phyloP scores from a whole-genome alignment of 2,329 filamentous ascomycete genomes.

The Endoconidiophora laricicola region DNA sequence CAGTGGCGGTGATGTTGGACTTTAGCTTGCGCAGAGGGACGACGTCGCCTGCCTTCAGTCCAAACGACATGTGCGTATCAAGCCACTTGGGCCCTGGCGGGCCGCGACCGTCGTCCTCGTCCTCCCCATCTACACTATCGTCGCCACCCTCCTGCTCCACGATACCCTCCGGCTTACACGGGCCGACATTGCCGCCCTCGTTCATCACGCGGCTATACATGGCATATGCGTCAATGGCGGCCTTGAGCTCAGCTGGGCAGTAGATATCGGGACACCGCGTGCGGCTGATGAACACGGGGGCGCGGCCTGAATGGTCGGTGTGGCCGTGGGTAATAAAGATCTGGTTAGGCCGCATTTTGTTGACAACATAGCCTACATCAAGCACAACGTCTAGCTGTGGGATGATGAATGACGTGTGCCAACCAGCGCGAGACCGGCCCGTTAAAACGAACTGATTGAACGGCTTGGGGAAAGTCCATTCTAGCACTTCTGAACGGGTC shows the following conservation, averaged over 20 bases:
- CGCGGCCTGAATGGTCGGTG: constrained; percentile 28
- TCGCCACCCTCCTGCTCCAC: background rate
- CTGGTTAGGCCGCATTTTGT: constrained; percentile 29
- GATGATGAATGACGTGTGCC: constrained; percentile 35
- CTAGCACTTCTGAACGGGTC: constrained; percentile 26
- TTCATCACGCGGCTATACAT: constrained; percentile 27
- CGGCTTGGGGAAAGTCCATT: constrained; percentile 29
- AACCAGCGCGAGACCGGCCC: constrained; percentile 31
- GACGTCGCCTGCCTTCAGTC: constrained; percentile 21
- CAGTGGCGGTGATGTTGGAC: constrained; percentile 23
- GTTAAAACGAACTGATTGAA: constrained; percentile 27
- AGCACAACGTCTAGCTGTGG: constrained; percentile 33
- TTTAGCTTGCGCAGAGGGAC: constrained; percentile 22
- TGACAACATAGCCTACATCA: constrained; percentile 30
- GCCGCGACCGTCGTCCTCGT: constrained; percentile 12
- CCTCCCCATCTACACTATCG: constrained; percentile 13
- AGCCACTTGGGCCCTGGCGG: constrained; percentile 16
- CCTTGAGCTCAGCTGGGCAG: constrained; percentile 26
- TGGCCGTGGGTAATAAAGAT: constrained; percentile 35
- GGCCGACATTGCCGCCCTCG: constrained; percentile 22
- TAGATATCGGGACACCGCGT: constrained; percentile 30
- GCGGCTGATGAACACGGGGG: constrained; percentile 27
- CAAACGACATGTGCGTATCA: constrained; percentile 25
- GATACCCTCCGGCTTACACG: constrained; percentile 12
- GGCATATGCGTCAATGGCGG: constrained; percentile 25